A percentile compares a stretch with the other conserved stretches of the same genome.
phyloP scores from a whole-genome alignment of 768 basidiomycete species.

The Mycena leptocephala region DNA sequence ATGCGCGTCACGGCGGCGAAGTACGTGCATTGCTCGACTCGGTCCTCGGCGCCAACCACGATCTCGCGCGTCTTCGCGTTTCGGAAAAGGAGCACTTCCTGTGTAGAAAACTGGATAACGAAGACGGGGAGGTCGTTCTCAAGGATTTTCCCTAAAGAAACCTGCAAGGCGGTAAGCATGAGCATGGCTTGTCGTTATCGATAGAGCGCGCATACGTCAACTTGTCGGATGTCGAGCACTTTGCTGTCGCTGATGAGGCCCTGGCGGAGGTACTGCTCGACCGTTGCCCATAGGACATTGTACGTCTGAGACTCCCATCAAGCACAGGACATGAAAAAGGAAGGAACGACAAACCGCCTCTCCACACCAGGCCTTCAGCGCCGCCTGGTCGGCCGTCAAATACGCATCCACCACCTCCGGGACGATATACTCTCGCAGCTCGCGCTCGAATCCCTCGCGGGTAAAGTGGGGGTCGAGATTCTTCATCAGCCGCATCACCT shows the following conservation, averaged over 20 bases:
- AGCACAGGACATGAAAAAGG: neutral
- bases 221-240: conserved; percentile 96
- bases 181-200: neutral
- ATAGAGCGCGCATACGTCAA: conserved; percentile 78
- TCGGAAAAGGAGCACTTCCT: conserved; percentile 94
- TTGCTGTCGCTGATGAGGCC: conserved; percentile 95
- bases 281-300: conserved; percentile 98
- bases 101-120: conserved; percentile 92
- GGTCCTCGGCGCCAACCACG: conserved; percentile 88
- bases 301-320: conserved; percentile 75
- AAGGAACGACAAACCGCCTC: conserved; percentile 82
- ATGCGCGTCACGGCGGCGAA: conserved; percentile 92
- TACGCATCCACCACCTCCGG: conserved; percentile 99
- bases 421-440: conserved; percentile 96
- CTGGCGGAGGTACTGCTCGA: conserved; percentile 94
- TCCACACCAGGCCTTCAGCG: conserved; percentile 92
- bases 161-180: conserved; percentile 58
- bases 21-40: conserved; percentile 95
- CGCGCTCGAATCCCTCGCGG: conserved; percentile 89
- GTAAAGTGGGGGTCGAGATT: conserved; percentile 91
- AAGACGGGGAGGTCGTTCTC: conserved; percentile 94
- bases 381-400: conserved; percentile 89
- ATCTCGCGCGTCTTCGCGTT: conserved; percentile 93
- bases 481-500: conserved; percentile 91
- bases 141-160: conserved; percentile 89